Evolutionary conservation across 306 rosid species (phyloP).

Genomic region (Cicer judaicum): DNA sequence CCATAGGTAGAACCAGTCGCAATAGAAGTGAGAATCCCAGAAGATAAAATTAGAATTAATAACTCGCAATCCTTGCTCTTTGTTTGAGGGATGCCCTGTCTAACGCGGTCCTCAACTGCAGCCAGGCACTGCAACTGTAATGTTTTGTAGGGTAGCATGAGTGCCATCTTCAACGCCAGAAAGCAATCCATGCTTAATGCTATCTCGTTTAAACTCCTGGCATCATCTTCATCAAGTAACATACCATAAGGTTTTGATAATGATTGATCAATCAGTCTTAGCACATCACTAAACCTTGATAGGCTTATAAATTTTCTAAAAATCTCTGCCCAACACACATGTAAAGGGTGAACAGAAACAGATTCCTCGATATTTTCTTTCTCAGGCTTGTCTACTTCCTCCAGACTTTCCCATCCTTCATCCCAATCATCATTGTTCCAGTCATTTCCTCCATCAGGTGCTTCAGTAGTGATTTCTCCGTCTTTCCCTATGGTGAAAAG

Average conservation of each 20-base stretch:
- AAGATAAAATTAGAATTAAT: conserved; percentile 65
- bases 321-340: conserved; percentile 78
- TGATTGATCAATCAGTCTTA: conserved; percentile 74
- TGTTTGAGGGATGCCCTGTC: conserved; percentile 62
- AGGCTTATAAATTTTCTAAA: conserved; percentile 62
- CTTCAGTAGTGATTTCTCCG: conserved; percentile 58
- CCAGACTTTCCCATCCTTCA: conserved; percentile 98
- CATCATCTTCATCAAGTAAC: conserved; percentile 79
- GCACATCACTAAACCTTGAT: conserved; percentile 66
- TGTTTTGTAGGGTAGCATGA: conserved; percentile 71
- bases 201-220: conserved; percentile 58
- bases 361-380: conserved; percentile 51
- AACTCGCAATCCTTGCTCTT: conserved; percentile 62
- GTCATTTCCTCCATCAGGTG: conserved; percentile 67
- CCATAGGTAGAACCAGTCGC: conserved; percentile 58
- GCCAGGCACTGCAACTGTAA: conserved; percentile 67
- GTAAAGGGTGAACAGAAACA: conserved; percentile 72
- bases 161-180: conserved; percentile 67
- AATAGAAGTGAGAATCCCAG: conserved; percentile 69
- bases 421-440: conserved; percentile 94
- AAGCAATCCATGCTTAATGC: conserved; percentile 66
- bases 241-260: conserved; percentile 54
- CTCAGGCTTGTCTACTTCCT: conserved; percentile 64
- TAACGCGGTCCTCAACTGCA: conserved; percentile 68
- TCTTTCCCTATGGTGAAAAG: conserved; percentile 59